Conservation (phyloP, 108 stramenopile genomes). For the Cyclostephanos tholiformis region DNA sequence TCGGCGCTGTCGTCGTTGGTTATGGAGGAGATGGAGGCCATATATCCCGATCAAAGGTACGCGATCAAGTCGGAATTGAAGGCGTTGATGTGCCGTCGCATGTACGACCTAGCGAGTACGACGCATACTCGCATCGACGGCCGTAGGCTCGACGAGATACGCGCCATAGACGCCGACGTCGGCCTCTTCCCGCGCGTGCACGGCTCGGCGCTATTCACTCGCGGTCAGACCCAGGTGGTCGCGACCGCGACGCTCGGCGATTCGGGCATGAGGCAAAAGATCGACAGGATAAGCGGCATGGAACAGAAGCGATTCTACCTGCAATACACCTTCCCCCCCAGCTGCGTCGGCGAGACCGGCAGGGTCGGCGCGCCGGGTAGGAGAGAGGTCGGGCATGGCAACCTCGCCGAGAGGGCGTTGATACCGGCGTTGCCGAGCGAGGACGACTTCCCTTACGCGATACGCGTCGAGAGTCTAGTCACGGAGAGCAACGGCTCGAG, state of each 20-base stretch:
- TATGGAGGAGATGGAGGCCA: constrained; percentile 52
- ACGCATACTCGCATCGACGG: constrained; percentile 72
- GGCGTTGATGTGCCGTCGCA: constrained; percentile 65
- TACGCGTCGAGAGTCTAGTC: constrained; percentile 83
- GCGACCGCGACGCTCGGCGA: constrained; percentile 90
- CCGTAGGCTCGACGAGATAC: constrained; percentile 61
- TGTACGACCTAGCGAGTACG: constrained; percentile 59
- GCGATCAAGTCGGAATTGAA: constrained; percentile 66
- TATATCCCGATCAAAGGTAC: constrained; percentile 53
- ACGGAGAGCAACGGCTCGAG: constrained; percentile 86
- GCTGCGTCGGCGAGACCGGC: constrained; percentile 94
- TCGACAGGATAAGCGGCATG: constrained; percentile 84
- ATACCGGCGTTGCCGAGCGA: constrained; percentile 67
- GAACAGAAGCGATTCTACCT: constrained; percentile 90
- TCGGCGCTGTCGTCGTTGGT: constrained; percentile 53
- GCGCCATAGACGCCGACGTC: constrained; percentile 51
- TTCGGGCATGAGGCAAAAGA: constrained; percentile 90
- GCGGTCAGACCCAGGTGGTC: constrained; percentile 94
- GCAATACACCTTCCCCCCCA: constrained; percentile 95
- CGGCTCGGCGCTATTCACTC: constrained; percentile 92
- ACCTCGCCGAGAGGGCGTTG: constrained; percentile 84
- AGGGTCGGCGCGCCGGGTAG: constrained; percentile 85
- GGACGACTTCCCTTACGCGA: constrained; percentile 79
- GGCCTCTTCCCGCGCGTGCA: constrained; percentile 67
- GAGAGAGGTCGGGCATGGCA: constrained; percentile 90